phyloP scores from a whole-genome alignment of 768 basidiomycete species.

The Mycena rosella region DNA sequence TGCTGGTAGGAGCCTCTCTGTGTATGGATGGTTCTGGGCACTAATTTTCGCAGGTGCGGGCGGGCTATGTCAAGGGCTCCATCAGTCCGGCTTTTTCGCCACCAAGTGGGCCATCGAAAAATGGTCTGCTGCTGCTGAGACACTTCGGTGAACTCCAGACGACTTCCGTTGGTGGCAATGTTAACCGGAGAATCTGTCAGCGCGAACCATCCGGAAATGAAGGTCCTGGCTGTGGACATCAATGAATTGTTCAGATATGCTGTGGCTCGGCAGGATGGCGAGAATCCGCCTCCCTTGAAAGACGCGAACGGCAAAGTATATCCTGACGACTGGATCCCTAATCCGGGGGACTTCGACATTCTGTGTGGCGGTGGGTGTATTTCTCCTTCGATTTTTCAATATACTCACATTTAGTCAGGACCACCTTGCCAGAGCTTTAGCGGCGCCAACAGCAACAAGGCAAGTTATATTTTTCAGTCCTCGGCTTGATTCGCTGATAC shows the following conservation, averaged over 20 bases:
- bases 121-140: constrained; percentile 71
- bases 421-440: constrained; percentile 86
- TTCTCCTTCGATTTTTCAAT: not conserved
- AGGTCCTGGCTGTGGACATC: constrained; percentile 75
- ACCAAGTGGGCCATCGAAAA: constrained; percentile 80
- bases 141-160: constrained; percentile 63
- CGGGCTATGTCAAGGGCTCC: constrained; percentile 77
- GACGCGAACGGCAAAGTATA: constrained; percentile 52
- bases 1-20: constrained; percentile 58
- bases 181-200: constrained; percentile 51
- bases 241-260: constrained; percentile 61
- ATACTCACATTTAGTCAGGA: constrained; percentile 53
- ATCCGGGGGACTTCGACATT: constrained; percentile 72
- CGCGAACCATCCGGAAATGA: constrained; percentile 69
- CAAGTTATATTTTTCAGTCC: constrained; percentile 38
- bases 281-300: constrained; percentile 52
- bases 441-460: constrained; percentile 71
- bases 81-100: constrained; percentile 70
- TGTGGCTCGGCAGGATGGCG: constrained; percentile 47
- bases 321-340: constrained; percentile 62
- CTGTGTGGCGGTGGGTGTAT: constrained; percentile 74
- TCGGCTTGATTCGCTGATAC: not conserved
- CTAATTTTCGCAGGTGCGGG: constrained; percentile 68
- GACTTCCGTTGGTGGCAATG: constrained; percentile 1
- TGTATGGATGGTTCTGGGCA: not conserved